phyloP scores from a whole-genome alignment of 768 basidiomycete species.

The Amanita exitialis region DNA sequence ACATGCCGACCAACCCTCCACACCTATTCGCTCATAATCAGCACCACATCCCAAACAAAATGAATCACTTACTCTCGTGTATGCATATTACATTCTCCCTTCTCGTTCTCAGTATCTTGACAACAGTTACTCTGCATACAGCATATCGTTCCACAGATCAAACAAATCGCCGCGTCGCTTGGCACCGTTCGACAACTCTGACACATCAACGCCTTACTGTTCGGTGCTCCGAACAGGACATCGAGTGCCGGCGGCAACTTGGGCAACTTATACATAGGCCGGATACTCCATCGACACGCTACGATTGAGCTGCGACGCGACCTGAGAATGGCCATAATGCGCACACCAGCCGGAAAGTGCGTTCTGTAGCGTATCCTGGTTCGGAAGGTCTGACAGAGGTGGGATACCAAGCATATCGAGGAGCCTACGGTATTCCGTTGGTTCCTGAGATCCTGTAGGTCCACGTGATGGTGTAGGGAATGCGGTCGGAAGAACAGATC shows the following conservation, averaged over 20 bases:
- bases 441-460: conserved; percentile 19
- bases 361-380: conserved; percentile 81
- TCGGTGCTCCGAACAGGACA: conserved; percentile 58
- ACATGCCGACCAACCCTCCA: conserved; percentile 81
- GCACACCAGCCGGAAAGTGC: conserved; percentile 87
- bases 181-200: conserved; percentile 70
- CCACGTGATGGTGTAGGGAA: conserved; percentile 41
- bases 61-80: conserved; percentile 70
- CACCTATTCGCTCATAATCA: conserved; percentile 43
- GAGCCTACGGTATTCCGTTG: conserved; percentile 73
- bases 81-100: conserved; percentile 95
- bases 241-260: conserved; percentile 78
- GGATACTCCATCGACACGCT: conserved; percentile 79
- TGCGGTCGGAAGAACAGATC: conserved; percentile 56
- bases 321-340: conserved; percentile 77
- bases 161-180: conserved; percentile 79
- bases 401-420: conserved; percentile 72
- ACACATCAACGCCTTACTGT: conserved; percentile 68
- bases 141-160: conserved; percentile 79
- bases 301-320: conserved; percentile 69
- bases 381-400: conserved; percentile 64
- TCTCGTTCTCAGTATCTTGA: conserved; percentile 49
- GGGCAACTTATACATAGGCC: conserved; percentile 69
- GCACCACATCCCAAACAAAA: not conserved
- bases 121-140: conserved; percentile 95